Evolutionary conservation across 768 basidiomycete species (phyloP).

Genomic region (Xerocomellus chrysenteron): DNA sequence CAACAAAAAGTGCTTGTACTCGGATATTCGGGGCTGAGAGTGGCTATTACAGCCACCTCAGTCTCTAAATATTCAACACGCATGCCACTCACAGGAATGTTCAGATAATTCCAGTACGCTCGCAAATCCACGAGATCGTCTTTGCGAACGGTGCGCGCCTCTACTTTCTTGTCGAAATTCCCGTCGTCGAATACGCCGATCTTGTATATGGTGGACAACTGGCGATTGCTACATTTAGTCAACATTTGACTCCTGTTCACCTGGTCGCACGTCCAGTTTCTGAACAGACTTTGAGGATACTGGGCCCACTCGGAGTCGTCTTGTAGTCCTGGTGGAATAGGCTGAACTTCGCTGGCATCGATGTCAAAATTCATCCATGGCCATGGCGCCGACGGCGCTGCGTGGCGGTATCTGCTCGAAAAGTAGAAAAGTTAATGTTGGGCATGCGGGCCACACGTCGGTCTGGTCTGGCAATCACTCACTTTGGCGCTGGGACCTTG

Average conservation of each 20-base stretch:
- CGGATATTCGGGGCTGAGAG: slow-evolving; percentile 27
- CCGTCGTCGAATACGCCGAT: slow-evolving; percentile 19
- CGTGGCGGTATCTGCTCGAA: slow-evolving; percentile 31
- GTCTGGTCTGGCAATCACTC: neutral
- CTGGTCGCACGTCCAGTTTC: slow-evolving; percentile 53
- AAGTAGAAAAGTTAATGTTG: neutral
- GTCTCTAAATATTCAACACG: neutral
- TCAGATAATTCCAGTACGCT: slow-evolving; percentile 32
- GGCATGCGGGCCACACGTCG: neutral
- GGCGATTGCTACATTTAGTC: slow-evolving; percentile 13
- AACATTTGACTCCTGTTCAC: slow-evolving; percentile 37
- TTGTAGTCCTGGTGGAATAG: neutral
- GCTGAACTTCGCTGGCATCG: slow-evolving; percentile 7
- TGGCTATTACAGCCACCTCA: slow-evolving; percentile 19
- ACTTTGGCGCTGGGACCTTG: slow-evolving; percentile 24
- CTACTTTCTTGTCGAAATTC: slow-evolving; percentile 13
- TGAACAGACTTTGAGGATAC: slow-evolving; percentile 52
- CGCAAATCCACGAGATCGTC: slow-evolving; percentile 11
- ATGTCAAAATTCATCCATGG: slow-evolving; percentile 36
- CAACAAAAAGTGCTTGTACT: slow-evolving; percentile 40
- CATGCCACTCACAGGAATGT: slow-evolving; percentile 22
- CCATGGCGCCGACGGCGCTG: slow-evolving; percentile 41
- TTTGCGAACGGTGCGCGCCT: slow-evolving; percentile 8
- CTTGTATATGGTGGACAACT: slow-evolving; percentile 20
- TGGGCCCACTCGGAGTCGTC: slow-evolving; percentile 26